Evolutionary conservation across 2,329 filamentous ascomycete species (phyloP), one percentile per base, ranked within the genome.

Genomic region (Hymenoscyphus infarciens): DNA sequence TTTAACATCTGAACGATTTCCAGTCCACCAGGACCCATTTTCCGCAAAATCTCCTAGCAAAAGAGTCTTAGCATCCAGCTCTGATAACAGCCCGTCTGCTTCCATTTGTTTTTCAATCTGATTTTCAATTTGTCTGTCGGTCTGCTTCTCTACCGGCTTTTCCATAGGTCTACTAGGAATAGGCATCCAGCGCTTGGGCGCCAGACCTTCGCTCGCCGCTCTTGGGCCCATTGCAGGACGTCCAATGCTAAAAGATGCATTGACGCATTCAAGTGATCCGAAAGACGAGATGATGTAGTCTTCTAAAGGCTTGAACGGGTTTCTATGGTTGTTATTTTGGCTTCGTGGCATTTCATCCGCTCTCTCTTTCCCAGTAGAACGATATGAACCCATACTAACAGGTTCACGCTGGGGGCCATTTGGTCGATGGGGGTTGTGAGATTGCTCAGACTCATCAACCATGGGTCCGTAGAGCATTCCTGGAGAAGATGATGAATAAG

Each of bases 21-120:
- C 89, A 56, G 88, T 87, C 90, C 90, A 94, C 91, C 90, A 94
- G 7, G 83, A 84, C 2, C 89, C 90, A 71, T 95, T 95, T 72
- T 95, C 91, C 0, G 87, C 89, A 67, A 93, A 81, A 70, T 93
- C 85, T 2, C 90, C 90, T 1, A 93, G 75, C 6, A 92, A 78
- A 22, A 94, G 77, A 5, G 89, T 83, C 71, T 92, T 95, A 0
- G 88, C 84, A 72, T 95, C 91, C 22, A 92, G 76, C 57, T 90
- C 87, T 39, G 82, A 82, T 3, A 86, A 75, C 11, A 67, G 61
- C 5, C 64, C 65, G 49, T 70, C 67, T 45, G 66, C 68, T 66
- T 61, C 72, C 63, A 63, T 27, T 38, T 58, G 15, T 68, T 59
- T 74, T 77, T 65, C 64, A 75, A 68, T 68, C 75, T 45, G 45